These are phyloP conservation scores for Boechera retrofracta DNA, from an alignment of 345 rosid species.

Conservation along the genomic window DNA sequence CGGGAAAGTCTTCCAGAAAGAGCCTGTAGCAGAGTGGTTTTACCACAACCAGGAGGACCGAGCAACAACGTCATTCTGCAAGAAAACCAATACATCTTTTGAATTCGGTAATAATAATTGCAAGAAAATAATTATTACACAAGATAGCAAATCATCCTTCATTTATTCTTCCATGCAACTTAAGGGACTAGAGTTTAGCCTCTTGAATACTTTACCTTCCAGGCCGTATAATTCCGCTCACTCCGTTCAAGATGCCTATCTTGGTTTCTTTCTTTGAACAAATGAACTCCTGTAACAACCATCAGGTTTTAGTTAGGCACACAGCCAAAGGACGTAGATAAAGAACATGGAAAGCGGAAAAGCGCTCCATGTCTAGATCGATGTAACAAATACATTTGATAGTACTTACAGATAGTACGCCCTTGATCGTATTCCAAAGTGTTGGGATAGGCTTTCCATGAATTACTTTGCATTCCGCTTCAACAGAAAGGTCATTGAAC, in stretches of 20 bases:
- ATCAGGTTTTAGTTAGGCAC: slow-evolving; percentile 14
- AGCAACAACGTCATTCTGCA: slow-evolving; percentile 63
- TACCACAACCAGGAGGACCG: slow-evolving; percentile 76
- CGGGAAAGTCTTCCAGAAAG: slow-evolving; percentile 61
- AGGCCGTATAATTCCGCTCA: slow-evolving; percentile 66
- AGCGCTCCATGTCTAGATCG: background rate
- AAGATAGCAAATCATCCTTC: background rate
- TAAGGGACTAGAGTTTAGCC: background rate
- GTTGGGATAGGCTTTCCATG: slow-evolving; percentile 58
- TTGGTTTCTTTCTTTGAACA: slow-evolving; percentile 47
- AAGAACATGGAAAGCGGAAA: background rate
- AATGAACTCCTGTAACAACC: slow-evolving; percentile 22
- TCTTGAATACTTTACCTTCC: slow-evolving; percentile 33
- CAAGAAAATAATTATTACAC: background rate
- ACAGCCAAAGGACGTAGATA: background rate
- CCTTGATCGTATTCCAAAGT: slow-evolving; percentile 50
- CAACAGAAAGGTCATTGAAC: slow-evolving; percentile 47
- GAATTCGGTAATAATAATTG: background rate
- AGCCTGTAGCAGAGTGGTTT: slow-evolving; percentile 61
- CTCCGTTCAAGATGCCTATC: slow-evolving; percentile 60
- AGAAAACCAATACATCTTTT: background rate
- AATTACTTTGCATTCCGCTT: slow-evolving; percentile 51
- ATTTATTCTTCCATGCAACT: slow-evolving; percentile 3
- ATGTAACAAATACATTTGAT: background rate
- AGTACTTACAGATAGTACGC: slow-evolving; percentile 40